Evolutionary conservation across 2,329 filamentous ascomycete genomes (phyloP).

Genomic region (Pochonia chlamydosporia): DNA sequence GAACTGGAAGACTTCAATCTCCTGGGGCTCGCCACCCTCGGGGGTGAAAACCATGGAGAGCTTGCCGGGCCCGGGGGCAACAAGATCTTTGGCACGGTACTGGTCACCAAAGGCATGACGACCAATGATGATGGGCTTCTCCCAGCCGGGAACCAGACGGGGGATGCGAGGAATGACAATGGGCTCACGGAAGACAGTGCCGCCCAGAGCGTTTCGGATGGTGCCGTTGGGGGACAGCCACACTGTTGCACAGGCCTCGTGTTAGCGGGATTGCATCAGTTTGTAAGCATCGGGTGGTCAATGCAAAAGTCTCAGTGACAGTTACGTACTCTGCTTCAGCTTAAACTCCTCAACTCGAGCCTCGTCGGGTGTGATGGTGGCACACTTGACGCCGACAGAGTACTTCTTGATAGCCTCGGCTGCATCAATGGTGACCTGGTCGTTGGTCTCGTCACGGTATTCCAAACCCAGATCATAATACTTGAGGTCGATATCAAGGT

Average conservation of each 20-base stretch:
- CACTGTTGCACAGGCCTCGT: conserved; percentile 56
- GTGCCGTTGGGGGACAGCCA: conserved; percentile 98
- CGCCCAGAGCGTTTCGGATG: conserved; percentile 69
- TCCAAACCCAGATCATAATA: conserved; percentile 93
- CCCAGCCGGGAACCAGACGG: conserved; percentile 92
- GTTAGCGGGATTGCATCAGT: background rate
- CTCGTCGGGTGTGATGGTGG: conserved; percentile 98
- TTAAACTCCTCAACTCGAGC: conserved; percentile 95
- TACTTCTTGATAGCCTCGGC: conserved; percentile 99
- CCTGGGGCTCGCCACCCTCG: conserved; percentile 71
- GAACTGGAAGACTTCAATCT: conserved; percentile 88
- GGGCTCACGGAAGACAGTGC: conserved; percentile 97
- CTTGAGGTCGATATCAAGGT: conserved; percentile 96
- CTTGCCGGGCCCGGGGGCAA: conserved; percentile 77
- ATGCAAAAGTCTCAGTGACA: too few species aligned
- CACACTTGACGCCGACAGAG: conserved; percentile 97
- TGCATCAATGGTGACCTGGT: conserved; percentile 91
- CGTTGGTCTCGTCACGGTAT: conserved; percentile 93
- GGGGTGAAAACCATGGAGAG: conserved; percentile 95
- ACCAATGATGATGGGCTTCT: conserved; percentile 98
- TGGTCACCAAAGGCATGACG: conserved; percentile 98
- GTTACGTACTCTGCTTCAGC: conserved; percentile 82
- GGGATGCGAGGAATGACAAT: conserved; percentile 94
- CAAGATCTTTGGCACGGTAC: conserved; percentile 91
- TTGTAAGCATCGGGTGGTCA: background rate